These are phyloP conservation scores for Populus ilicifolia DNA, from an alignment of 345 rosid species.

Conservation along the genomic window DNA sequence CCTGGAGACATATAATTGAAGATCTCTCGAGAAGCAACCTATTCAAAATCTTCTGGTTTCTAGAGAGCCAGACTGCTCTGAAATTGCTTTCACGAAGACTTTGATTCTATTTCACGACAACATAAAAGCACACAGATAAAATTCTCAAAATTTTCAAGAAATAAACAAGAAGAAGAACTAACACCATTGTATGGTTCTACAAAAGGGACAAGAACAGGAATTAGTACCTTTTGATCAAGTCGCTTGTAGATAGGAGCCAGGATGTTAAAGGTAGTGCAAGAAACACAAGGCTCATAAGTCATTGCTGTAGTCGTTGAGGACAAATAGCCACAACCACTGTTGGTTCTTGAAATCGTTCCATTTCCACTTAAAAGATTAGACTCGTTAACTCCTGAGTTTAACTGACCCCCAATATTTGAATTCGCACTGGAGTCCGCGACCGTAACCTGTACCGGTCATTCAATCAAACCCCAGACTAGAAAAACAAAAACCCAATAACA, in stretches of 20 bases:
- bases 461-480: neutral
- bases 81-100: slow-evolving; percentile 62
- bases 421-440: slow-evolving; percentile 20
- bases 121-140: neutral
- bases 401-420: slow-evolving; percentile 16
- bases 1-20: slow-evolving; percentile 76
- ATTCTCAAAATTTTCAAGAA: neutral
- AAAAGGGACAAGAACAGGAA: neutral
- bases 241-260: slow-evolving; percentile 82
- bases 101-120: slow-evolving; percentile 44
- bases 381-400: slow-evolving; percentile 23
- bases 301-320: slow-evolving; percentile 3
- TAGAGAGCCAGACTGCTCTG: slow-evolving; percentile 46
- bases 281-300: slow-evolving; percentile 38
- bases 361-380: neutral
- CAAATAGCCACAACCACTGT: slow-evolving; percentile 5
- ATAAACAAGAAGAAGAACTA: neutral
- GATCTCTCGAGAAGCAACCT: slow-evolving; percentile 57
- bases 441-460: slow-evolving; percentile 27
- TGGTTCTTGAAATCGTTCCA: slow-evolving; percentile 18
- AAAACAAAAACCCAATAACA: neutral
- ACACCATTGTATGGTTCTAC: neutral
- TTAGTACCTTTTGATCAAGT: slow-evolving; percentile 48
- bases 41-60: slow-evolving; percentile 65
- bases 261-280: slow-evolving; percentile 81